These are phyloP conservation scores for Yamadazyma mexicana DNA, from an alignment of 1,139 yeast genomes.

Conservation along the genomic window DNA sequence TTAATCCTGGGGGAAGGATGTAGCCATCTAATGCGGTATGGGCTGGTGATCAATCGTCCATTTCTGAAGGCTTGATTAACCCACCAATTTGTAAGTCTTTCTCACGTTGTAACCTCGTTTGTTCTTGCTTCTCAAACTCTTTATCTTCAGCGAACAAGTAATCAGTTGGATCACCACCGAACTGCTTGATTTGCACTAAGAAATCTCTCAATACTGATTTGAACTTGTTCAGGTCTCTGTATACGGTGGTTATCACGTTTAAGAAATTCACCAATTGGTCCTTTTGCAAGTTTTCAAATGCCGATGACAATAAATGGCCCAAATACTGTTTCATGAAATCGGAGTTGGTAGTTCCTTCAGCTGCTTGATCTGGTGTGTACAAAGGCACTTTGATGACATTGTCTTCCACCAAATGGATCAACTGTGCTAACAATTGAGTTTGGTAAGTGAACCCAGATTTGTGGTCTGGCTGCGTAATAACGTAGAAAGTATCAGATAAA, in stretches of 20 bases:
- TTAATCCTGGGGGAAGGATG: too few relatives aligned
- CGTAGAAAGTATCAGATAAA: slow-evolving; percentile 87
- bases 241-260: slow-evolving; percentile 70
- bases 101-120: slow-evolving; percentile 69
- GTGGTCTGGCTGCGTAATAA: slow-evolving; percentile 95
- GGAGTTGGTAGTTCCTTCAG: slow-evolving; percentile 80
- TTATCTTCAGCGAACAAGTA: slow-evolving; percentile 94
- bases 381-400: slow-evolving; percentile 74
- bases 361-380: slow-evolving; percentile 71
- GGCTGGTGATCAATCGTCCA: slow-evolving; percentile 71
- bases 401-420: slow-evolving; percentile 81
- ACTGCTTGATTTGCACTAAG: slow-evolving; percentile 92
- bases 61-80: slow-evolving; percentile 90
- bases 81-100: slow-evolving; percentile 91
- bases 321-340: slow-evolving; percentile 78
- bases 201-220: slow-evolving; percentile 90
- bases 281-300: slow-evolving; percentile 86
- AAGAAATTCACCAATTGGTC: slow-evolving; percentile 83
- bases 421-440: slow-evolving; percentile 77
- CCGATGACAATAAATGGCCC: slow-evolving; percentile 76
- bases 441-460: slow-evolving; percentile 94
- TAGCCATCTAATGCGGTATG: too few relatives aligned
- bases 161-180: slow-evolving; percentile 92
- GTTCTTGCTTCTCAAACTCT: slow-evolving; percentile 73
- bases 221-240: slow-evolving; percentile 74